These are phyloP conservation scores for Amanita subjunquillea DNA, from an alignment of 768 basidiomycete species.

Conservation along the genomic window DNA sequence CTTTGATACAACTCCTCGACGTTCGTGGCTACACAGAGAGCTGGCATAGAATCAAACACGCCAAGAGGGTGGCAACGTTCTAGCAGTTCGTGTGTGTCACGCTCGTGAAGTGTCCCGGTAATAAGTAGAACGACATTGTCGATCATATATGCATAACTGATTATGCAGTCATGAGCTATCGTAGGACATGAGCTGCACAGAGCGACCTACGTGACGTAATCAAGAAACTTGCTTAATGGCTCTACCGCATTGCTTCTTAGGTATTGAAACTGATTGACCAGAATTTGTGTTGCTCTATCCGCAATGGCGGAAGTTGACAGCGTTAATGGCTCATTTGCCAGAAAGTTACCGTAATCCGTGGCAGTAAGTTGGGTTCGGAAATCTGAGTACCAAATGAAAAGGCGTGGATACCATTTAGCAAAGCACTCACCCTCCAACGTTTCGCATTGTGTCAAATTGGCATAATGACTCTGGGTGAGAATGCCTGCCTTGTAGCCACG, in stretches of 20 bases:
- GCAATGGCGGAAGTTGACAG: conserved; percentile 90
- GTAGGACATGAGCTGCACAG: not conserved
- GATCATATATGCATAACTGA: conserved; percentile 97
- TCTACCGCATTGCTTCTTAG: conserved; percentile 84
- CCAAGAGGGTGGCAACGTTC: conserved; percentile 97
- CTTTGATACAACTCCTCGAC: conserved; percentile 97
- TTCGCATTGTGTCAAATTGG: conserved; percentile 95
- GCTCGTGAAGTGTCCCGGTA: conserved; percentile 92
- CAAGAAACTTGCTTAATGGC: conserved; percentile 85
- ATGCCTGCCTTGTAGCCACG: conserved; percentile 93
- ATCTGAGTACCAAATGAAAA: conserved; percentile 36
- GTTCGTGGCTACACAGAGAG: conserved; percentile 96
- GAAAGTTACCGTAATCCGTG: conserved; percentile 97
- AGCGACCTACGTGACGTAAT: conserved; percentile 87
- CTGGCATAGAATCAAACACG: conserved; percentile 97
- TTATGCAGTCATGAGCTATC: conserved; percentile 2
- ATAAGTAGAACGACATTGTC: conserved; percentile 98
- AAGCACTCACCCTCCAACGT: conserved; percentile 72
- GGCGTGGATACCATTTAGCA: not conserved
- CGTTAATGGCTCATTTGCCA: conserved; percentile 91
- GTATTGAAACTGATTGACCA: conserved; percentile 97
- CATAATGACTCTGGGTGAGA: conserved; percentile 81
- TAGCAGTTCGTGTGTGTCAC: conserved; percentile 93
- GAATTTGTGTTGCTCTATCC: conserved; percentile 91
- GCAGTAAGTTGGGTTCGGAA: conserved; percentile 91